phyloP scores from a whole-genome alignment of 306 rosid genomes.

The Acacia confusa region DNA sequence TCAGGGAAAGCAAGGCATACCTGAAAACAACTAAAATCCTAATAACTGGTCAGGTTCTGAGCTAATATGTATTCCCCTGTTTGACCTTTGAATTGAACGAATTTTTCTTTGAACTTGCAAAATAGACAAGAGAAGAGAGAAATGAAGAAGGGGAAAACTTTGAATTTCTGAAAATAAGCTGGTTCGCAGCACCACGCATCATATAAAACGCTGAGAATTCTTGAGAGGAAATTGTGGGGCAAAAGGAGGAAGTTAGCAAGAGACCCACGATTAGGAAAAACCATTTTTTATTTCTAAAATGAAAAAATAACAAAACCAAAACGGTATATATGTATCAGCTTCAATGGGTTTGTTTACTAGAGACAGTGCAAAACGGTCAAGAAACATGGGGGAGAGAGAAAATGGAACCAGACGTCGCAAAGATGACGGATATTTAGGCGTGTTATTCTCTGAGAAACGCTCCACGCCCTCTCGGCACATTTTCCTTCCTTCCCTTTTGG shows the following conservation, averaged over 20 bases:
- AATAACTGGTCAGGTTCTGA: slow-evolving; percentile 19
- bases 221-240: slow-evolving; percentile 64
- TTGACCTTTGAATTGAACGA: slow-evolving; percentile 4
- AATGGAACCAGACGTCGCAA: slow-evolving; percentile 49
- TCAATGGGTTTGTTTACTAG: slow-evolving; percentile 27
- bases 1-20: slow-evolving; percentile 39
- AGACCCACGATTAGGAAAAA: slow-evolving; percentile 53
- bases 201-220: slow-evolving; percentile 39
- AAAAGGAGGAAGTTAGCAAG: slow-evolving; percentile 35
- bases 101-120: background rate
- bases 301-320: slow-evolving; percentile 33
- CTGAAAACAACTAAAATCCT: slow-evolving; percentile 35
- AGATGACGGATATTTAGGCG: slow-evolving; percentile 39
- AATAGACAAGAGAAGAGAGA: slow-evolving; percentile 24
- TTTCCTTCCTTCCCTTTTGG: background rate
- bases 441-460: background rate
- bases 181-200: slow-evolving; percentile 32
- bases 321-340: background rate
- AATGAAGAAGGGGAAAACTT: background rate
- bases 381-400: slow-evolving; percentile 22
- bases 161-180: slow-evolving; percentile 44
- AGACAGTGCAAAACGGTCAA: slow-evolving; percentile 24
- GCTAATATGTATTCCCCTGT: background rate
- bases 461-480: background rate
- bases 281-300: slow-evolving; percentile 28